Percentiles rank a stretch among this genome's conserved stretches.
Evolutionary conservation across 371 early-diverging fungal species (phyloP).

Genomic region (Mucor saturninus): DNA sequence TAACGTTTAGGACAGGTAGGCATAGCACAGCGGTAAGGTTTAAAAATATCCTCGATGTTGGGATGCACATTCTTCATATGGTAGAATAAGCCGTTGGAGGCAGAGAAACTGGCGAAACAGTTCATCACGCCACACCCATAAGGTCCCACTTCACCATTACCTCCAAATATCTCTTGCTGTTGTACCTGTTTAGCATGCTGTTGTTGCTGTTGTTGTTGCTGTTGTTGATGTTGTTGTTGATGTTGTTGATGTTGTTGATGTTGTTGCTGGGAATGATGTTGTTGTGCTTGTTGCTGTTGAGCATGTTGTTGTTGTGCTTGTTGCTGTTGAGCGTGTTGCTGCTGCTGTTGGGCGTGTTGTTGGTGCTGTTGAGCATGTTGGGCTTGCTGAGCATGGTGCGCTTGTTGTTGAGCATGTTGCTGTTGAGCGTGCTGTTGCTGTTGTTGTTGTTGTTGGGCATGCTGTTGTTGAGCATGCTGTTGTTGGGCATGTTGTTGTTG

Average conservation of each 20-base stretch:
- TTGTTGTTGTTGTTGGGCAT: slow-evolving; percentile 1
- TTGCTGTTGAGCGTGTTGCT: not conserved
- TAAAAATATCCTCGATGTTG: slow-evolving; percentile 40
- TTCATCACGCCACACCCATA: slow-evolving; percentile 73
- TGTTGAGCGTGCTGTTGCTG: not conserved
- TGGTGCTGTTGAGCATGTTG: not conserved
- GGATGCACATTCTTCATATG: slow-evolving; percentile 72
- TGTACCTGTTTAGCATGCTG: slow-evolving; percentile 1
- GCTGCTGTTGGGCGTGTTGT: not conserved
- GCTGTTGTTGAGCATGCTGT: slow-evolving; percentile 4
- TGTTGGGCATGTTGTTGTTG: not conserved
- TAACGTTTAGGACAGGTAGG: slow-evolving; percentile 85
- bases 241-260: slow-evolving; percentile 6
- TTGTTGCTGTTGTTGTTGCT: not conserved
- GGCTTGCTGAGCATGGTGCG: not conserved
- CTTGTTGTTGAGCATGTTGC: slow-evolving; percentile 1
- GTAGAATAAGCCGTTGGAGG: slow-evolving; percentile 65
- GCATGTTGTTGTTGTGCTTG: slow-evolving; percentile 9
- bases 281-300: not conserved
- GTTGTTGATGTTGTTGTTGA: slow-evolving; percentile 8
- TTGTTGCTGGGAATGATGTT: not conserved
- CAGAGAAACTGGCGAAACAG: slow-evolving; percentile 65
- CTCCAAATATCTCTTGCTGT: slow-evolving; percentile 13
- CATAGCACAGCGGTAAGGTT: slow-evolving; percentile 84
- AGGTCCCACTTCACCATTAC: slow-evolving; percentile 44